Conservation (phyloP, 2,329 filamentous ascomycete species). For the Xylogone sp. region DNA sequence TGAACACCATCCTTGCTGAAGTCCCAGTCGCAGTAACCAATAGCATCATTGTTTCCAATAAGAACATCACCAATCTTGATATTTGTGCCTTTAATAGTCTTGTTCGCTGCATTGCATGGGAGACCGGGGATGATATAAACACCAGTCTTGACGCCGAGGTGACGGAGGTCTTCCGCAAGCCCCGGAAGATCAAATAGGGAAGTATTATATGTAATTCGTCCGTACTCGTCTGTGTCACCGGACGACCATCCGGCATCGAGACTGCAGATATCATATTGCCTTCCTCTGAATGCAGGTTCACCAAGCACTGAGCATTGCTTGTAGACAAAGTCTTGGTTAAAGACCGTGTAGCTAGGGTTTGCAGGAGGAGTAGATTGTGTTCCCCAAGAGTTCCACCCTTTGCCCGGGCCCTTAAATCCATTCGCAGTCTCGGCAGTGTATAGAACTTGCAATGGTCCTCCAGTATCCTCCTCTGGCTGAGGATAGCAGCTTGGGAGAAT, state of each 20-base stretch:
- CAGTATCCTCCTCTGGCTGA: neutral
- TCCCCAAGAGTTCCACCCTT: constrained; percentile 24
- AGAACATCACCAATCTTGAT: constrained; percentile 18
- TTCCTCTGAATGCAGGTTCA: constrained; percentile 8
- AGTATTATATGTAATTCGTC: constrained; percentile 21
- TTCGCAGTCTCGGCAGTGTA: constrained; percentile 12
- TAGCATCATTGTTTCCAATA: constrained; percentile 9
- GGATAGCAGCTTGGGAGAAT: neutral
- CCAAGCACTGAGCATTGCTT: constrained; percentile 19
- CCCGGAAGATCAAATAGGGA: constrained; percentile 18
- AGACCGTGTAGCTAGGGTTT: constrained; percentile 9
- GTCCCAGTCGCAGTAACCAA: constrained; percentile 19
- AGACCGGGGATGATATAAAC: constrained; percentile 25
- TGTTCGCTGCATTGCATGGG: constrained; percentile 17
- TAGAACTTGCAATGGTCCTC: neutral
- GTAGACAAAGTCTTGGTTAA: constrained; percentile 16
- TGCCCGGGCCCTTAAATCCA: constrained; percentile 14
- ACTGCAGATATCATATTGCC: constrained; percentile 23
- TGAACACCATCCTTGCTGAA: constrained; percentile 22
- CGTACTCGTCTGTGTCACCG: constrained; percentile 19
- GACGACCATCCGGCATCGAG: constrained; percentile 26
- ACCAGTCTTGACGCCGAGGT: constrained; percentile 19
- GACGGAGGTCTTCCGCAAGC: constrained; percentile 21
- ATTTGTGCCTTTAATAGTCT: constrained; percentile 22
- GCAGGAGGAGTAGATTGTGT: constrained; percentile 16